These are phyloP conservation scores for Vitis rotundifolia DNA, from an alignment of 164 flowering plant genomes.

Conservation along the genomic window DNA sequence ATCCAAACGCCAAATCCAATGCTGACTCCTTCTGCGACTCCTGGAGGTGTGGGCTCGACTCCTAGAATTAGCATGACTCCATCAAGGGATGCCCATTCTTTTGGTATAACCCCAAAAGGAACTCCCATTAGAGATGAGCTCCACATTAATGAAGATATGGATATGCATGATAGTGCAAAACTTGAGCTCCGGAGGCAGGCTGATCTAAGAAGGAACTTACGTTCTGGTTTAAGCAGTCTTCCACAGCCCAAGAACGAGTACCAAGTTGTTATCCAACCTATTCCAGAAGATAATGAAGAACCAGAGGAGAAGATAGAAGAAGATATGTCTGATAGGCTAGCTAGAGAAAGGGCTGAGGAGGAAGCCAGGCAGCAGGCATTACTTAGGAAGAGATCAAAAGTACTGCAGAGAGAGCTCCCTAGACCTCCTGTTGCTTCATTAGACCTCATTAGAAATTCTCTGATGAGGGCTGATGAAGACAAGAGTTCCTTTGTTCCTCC, in stretches of 20 bases:
- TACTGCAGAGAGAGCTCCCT: slow-evolving; percentile 95
- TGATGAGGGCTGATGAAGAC: slow-evolving; percentile 78
- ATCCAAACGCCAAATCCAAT: slow-evolving; percentile 89
- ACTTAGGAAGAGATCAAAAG: slow-evolving; percentile 96
- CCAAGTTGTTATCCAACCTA: slow-evolving; percentile 71
- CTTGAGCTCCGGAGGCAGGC: slow-evolving; percentile 73
- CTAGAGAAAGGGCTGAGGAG: slow-evolving; percentile 92
- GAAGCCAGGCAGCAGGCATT: slow-evolving; percentile 84
- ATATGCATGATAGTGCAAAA: slow-evolving; percentile 68
- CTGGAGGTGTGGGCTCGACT: slow-evolving; percentile 67
- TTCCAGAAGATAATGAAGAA: slow-evolving; percentile 85
- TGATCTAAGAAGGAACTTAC: slow-evolving; percentile 72
- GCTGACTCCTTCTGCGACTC: slow-evolving; percentile 83
- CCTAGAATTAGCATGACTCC: slow-evolving; percentile 95
- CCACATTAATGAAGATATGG: slow-evolving; percentile 87
- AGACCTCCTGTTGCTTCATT: slow-evolving; percentile 87
- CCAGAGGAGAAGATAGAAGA: slow-evolving; percentile 89
- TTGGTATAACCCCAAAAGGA: slow-evolving; percentile 82
- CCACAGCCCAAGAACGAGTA: slow-evolving; percentile 98
- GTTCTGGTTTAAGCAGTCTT: slow-evolving; percentile 67
- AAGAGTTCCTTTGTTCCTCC: slow-evolving; percentile 97
- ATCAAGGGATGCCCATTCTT: slow-evolving; percentile 68
- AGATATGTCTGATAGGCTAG: slow-evolving; percentile 93
- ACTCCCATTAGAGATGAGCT: slow-evolving; percentile 95
- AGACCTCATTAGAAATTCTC: slow-evolving; percentile 75